Percentiles rank a stretch among this genome's conserved stretches.
These are phyloP conservation scores for Arthrinium phaeospermum DNA, from an alignment of 2,329 filamentous ascomycete species.

Conservation along the genomic window DNA sequence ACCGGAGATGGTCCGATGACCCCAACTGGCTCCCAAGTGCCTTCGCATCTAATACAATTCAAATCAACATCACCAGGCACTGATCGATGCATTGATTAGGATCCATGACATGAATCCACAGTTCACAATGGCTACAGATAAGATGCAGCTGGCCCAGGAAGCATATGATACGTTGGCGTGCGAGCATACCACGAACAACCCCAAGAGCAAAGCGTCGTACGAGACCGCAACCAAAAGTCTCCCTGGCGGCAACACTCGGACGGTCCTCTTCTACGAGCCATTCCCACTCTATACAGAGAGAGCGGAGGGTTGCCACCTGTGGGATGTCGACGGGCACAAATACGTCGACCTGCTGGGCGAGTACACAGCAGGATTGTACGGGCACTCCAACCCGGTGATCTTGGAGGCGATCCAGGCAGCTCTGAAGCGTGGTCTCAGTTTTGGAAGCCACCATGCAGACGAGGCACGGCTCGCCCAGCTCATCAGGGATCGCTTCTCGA, in stretches of 20 bases:
- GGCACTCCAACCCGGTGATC: conserved; percentile 66
- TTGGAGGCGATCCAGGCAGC: conserved; percentile 51
- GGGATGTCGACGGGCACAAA: conserved; percentile 48
- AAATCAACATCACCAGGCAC: background rate
- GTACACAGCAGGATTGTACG: conserved; percentile 69
- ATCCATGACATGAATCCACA: background rate
- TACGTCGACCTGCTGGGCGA: conserved; percentile 64
- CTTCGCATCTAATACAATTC: background rate
- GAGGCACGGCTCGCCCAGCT: conserved; percentile 58
- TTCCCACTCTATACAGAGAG: conserved; percentile 50
- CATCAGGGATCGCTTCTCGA: conserved; percentile 58
- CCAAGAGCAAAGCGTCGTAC: conserved; percentile 45
- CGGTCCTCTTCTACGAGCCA: conserved; percentile 44
- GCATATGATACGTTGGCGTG: conserved; percentile 41
- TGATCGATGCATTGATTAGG: background rate
- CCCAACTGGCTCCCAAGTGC: background rate
- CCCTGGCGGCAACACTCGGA: conserved; percentile 39
- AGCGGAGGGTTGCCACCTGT: conserved; percentile 42
- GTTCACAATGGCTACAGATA: background rate
- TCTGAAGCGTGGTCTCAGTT: conserved; percentile 56
- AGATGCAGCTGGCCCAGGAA: conserved; percentile 25
- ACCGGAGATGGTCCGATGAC: background rate
- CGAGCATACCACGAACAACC: conserved; percentile 45
- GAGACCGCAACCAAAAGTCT: conserved; percentile 40
- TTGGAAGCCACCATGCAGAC: conserved; percentile 57